Evolutionary conservation across 148 eudicot genomes (phyloP), one percentile per base, ranked within the genome.

Genomic region (Cornus florida): DNA sequence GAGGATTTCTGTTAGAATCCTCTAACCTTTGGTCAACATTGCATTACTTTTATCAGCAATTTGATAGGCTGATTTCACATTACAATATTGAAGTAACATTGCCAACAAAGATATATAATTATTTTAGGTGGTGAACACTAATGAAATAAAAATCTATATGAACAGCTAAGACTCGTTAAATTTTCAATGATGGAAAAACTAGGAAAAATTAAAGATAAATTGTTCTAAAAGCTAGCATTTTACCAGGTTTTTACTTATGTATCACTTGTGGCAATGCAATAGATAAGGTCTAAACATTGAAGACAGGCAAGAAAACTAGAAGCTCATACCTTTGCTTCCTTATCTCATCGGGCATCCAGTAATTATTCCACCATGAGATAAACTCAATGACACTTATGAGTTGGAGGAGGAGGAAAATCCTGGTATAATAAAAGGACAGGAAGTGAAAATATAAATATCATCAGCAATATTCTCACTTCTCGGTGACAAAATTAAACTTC

Each of bases 381-480:
- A 95, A 95, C 80, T 95, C 94, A 75, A 93, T 93, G 56, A 95
- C 93, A 70, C 99, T 95, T 73, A 95, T 77, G 33, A 95, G 97
- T 84, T 95, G 99, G 69, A 95, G 97, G 74, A 87, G 68, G 66
- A 95, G 95, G 80, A 95, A 95, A 67, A 93, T 73, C 90, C 99
- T 95, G 81, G 10, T 7, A 62, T n/a, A 28, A 1, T 48, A 60
- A 64, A 76, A 41, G 0, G 3, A 72, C 31, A 16, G 20, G n/a
- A 80, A 79, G 31, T 23, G 38, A 65, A 43, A 20, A 20, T 41
- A 35, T 22, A 60, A n/a, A 4, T 7, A 6, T 62, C 19, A 62
- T 20, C 66, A 17, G 66, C 66, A 62, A 71, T 10, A 50, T 32
- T 48, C 16, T 19, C 6, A 22, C 50, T 13, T 62, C 66, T 62